phyloP scores from a whole-genome alignment of 202 grass and related monocot genomes.

The Cymbopogon flexuosus region DNA sequence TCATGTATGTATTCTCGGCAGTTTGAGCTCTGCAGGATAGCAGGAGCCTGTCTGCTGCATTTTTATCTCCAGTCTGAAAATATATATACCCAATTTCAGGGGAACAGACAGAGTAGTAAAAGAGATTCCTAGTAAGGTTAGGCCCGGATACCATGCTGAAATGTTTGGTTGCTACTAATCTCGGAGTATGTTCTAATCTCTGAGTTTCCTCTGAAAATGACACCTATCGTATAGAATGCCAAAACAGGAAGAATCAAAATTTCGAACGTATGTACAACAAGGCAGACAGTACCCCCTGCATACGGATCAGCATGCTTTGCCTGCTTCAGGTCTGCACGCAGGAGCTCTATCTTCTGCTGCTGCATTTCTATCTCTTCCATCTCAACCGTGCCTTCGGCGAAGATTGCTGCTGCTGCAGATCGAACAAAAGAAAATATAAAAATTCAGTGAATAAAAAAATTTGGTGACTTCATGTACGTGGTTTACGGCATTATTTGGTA shows the following conservation, averaged over 20 bases:
- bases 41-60: not conserved
- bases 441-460: not conserved
- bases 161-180: not conserved
- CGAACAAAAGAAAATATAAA: not conserved
- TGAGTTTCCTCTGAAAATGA: not conserved
- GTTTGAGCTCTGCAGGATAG: not conserved
- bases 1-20: not conserved
- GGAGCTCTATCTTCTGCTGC: not conserved
- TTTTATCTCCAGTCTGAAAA: not conserved
- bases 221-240: not conserved
- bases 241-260: not conserved
- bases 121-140: not conserved
- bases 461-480: not conserved
- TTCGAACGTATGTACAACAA: not conserved
- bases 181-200: not conserved
- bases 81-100: not conserved
- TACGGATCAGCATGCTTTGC: not conserved
- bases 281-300: conserved; percentile 8
- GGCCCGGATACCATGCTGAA: not conserved
- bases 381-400: not conserved
- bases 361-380: not conserved
- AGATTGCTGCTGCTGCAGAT: not conserved
- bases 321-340: not conserved
- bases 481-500: not conserved
- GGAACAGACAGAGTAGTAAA: not conserved